Conservation (phyloP, 176 grass and related monocot genomes). For the Musa troglodytarum region DNA sequence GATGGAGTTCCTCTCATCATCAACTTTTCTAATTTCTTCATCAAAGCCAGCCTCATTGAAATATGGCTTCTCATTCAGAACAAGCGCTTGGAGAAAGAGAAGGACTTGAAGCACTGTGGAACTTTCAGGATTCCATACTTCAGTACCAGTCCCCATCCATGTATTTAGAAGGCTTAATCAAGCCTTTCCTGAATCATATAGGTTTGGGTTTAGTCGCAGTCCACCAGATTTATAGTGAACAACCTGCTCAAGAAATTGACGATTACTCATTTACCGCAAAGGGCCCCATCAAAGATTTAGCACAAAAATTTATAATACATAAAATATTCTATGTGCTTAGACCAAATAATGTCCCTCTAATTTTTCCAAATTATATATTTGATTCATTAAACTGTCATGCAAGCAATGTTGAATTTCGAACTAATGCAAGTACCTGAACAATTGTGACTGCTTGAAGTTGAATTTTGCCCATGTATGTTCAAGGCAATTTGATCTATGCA, state of each 20-base stretch:
- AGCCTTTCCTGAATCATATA: conserved; percentile 23
- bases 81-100: conserved; percentile 19
- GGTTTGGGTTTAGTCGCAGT: conserved; percentile 22
- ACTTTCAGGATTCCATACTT: conserved; percentile 12
- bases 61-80: conserved; percentile 22
- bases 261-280: neutral
- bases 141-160: neutral
- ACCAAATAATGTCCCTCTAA: too few relatives aligned
- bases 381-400: neutral
- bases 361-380: neutral
- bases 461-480: too few relatives aligned
- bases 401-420: neutral
- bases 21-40: neutral
- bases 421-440: neutral
- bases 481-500: neutral
- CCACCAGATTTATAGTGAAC: conserved; percentile 24
- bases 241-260: conserved; percentile 18
- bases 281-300: neutral
- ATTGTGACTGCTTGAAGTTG: neutral
- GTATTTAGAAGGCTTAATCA: conserved; percentile 26
- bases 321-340: too few relatives aligned
- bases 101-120: conserved; percentile 69
- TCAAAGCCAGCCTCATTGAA: conserved; percentile 17
- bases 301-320: too few relatives aligned
- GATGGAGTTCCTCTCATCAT: neutral